Conservation (phyloP, 1,284 basidiomycete species). For the Fomes fomentarius region DNA sequence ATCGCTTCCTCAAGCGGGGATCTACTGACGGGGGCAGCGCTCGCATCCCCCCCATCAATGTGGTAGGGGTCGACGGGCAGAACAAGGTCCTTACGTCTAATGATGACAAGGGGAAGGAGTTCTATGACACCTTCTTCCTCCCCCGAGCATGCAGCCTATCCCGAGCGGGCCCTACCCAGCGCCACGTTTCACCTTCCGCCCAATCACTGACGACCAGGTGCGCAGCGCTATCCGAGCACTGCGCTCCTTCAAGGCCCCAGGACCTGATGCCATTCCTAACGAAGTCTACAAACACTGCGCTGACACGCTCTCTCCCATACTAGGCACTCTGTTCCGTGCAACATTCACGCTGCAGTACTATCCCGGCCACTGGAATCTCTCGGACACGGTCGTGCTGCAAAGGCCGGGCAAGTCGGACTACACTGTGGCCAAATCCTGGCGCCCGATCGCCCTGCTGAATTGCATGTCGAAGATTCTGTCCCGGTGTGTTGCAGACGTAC, state of each 20-base stretch:
- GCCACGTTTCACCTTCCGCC: slow-evolving; percentile 27
- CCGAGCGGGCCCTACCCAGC: slow-evolving; percentile 22
- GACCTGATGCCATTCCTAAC: slow-evolving; percentile 40
- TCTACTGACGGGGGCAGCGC: slow-evolving; percentile 35
- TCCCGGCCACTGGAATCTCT: no score
- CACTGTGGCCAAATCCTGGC: no score
- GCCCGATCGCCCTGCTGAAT: slow-evolving; percentile 44
- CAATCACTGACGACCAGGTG: slow-evolving; percentile 29
- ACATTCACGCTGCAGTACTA: no score
- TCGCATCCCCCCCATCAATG: slow-evolving; percentile 33
- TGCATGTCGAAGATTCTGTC: slow-evolving; percentile 40
- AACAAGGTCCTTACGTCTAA: slow-evolving; percentile 18
- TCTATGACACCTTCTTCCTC: slow-evolving; percentile 39
- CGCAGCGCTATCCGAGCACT: slow-evolving; percentile 11
- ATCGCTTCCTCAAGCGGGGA: slow-evolving; percentile 31
- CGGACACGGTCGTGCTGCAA: no score
- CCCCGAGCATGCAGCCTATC: slow-evolving; percentile 11
- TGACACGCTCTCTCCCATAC: slow-evolving; percentile 30
- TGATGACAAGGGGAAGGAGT: slow-evolving; percentile 22
- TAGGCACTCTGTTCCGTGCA: slow-evolving; percentile 35
- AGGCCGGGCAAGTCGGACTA: no score
- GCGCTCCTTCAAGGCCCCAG: slow-evolving; percentile 39
- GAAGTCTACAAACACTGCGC: slow-evolving; percentile 33
- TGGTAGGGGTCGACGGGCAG: background rate
- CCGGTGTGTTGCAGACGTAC: no score